Base-by-base conservation (phyloP, 169 alveolate genomes). In the Eimeria falciformis region DNA sequence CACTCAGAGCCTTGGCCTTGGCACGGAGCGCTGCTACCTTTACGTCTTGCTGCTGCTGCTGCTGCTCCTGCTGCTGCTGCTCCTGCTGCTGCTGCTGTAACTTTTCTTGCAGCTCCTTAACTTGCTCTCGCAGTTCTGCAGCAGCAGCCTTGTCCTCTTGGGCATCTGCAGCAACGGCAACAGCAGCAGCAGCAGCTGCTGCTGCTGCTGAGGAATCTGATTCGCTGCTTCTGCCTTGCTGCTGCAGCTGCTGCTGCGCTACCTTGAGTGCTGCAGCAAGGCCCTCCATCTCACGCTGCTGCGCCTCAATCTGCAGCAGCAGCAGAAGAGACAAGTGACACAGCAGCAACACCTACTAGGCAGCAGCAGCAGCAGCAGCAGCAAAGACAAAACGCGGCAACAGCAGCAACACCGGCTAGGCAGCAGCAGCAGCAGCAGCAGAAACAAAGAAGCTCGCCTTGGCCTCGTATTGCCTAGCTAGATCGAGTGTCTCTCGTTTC, bases 181-280 rank as follows among this genome's bases (percentile, higher is more conserved):
- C 87, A 3, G 87, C 50, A 9, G 87, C 87, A 47, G 87, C 87
- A 47, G 87, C 87, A 5, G 87, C 71, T 25, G 87, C 87, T 0
- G 87, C 87, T 5, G 87, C 87, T 0, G 87, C 87, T 27, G 87
- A 55, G 21, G 87, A 66, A 78, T 78, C 87, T 46, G 87, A 66
- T 78, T 66, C 87, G 14, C 68, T 46, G 71, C 50, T 78, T 23
- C 87, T 69, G 1, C 50, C 55, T n/a, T 78, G 87, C 87, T 78
- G 87, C 87, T 78, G 87, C 46, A 78, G 87, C 87, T 78, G 87
- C 71, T 78, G 87, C 87, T 78, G 87, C 66, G 87, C 87, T 23
- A 78, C 87, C 50, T 78, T 50, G 47, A 78, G 71, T 0, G 87
- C 87, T 9, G 87, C 87, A 18, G 87, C 45, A 0, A 78, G 71